phyloP scores from a whole-genome alignment of 2,329 filamentous ascomycete species.

The Sporothrix phasma region DNA sequence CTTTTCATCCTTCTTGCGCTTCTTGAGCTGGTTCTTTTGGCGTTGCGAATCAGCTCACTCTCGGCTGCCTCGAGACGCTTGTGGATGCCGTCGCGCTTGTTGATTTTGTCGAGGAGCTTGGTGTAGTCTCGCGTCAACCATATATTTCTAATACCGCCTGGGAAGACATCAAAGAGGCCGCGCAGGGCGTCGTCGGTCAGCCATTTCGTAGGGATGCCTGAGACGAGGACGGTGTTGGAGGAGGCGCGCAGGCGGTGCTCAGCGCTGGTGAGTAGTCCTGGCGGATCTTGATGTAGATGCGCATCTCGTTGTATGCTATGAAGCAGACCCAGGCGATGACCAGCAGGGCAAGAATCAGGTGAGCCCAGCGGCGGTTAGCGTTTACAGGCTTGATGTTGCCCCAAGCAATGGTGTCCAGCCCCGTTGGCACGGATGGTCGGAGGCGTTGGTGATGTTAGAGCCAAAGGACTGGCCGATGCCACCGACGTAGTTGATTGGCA shows the following conservation, averaged over 20 bases:
- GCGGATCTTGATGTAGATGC: constrained; percentile 82
- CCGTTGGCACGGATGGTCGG: constrained; percentile 34
- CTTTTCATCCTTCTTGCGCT: constrained; percentile 54
- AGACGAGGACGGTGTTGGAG: constrained; percentile 89
- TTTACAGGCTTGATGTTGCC: constrained; percentile 65
- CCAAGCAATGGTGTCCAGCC: constrained; percentile 77
- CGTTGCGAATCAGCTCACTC: constrained; percentile 70
- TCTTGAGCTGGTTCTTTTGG: constrained; percentile 72
- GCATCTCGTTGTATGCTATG: constrained; percentile 77
- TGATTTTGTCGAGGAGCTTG: constrained; percentile 72
- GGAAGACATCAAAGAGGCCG: constrained; percentile 88
- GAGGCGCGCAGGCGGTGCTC: constrained; percentile 89
- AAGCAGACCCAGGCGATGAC: constrained; percentile 78
- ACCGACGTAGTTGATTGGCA: constrained; percentile 72
- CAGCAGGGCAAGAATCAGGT: constrained; percentile 66
- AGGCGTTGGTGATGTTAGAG: constrained; percentile 29
- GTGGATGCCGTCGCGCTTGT: constrained; percentile 62
- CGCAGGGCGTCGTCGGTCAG: constrained; percentile 70
- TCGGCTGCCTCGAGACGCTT: constrained; percentile 67
- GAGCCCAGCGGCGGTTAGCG: constrained; percentile 67
- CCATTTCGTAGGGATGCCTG: constrained; percentile 85
- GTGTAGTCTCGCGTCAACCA: constrained; percentile 93
- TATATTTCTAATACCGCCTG: constrained; percentile 86
- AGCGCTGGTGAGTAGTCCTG: constrained; percentile 92
- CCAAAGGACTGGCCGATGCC: constrained; percentile 52